Base-by-base conservation (phyloP, 2,329 filamentous ascomycete species). In the Blastomyces gilchristii region DNA sequence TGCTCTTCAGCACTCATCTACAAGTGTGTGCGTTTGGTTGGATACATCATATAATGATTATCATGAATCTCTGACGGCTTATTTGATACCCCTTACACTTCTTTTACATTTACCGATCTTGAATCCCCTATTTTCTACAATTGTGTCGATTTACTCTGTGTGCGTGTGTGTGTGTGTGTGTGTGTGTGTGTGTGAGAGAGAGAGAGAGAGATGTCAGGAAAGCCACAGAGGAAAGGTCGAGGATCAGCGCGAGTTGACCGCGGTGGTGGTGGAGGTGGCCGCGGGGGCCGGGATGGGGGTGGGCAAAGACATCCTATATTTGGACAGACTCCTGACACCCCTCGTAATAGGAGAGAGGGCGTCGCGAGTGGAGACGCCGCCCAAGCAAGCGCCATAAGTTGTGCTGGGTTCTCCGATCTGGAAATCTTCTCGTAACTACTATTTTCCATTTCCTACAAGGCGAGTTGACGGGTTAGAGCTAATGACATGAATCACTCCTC, bases 361-460 rank as follows among this genome's bases (percentile, higher is more conserved):
- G 50, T 8, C 14, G 11, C 22, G 22, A 18, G 50, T 4, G 5
- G 50, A 16, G 50, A 25, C 6, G 1, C 50, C 16, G 28, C 9
- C n/a, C n/a, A 22, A 31, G 50, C 14, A 28, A 25, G 12, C 14
- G 50, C 12, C 7, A 18, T 16, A 16, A 60, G 62, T 61, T 60
- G 31, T 37, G 45, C 54, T 61, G 34, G 65, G 50, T 53, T 31
- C 14, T 53, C 50, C 4, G 12, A 28, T 28, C 50, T 2, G 22
- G 25, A 53, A 28, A 53, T 53, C 50, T 53, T 53, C 50, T 53
- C 50, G 50, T 28, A 53, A 53, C 31, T 31, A 28, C 12, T 31
- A 31, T 16, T 31, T 31, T 11, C 25, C 25, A 28, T 22, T 31
- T 16, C 14, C 22, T 53, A 25, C 39, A 69, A 71, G 62, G 73